Conservation (phyloP, 768 basidiomycete species). For the Clathrus columnatus region DNA sequence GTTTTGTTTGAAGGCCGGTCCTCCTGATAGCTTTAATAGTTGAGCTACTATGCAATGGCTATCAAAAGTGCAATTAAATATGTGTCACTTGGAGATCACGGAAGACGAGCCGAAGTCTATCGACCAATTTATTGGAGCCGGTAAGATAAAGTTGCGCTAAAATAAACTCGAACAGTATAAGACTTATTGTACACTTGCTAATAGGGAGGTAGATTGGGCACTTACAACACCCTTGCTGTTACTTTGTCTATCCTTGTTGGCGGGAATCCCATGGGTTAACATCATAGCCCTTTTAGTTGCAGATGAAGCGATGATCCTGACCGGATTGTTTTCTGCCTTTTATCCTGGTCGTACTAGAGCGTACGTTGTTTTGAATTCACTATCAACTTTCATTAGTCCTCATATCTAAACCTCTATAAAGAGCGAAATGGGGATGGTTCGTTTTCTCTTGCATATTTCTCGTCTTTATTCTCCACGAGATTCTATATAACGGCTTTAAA, state of each 20-base stretch:
- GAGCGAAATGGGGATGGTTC: conserved; percentile 10
- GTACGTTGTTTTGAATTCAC: conserved; percentile 1
- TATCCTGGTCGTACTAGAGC: neutral
- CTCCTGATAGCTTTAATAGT: neutral
- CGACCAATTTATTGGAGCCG: conserved; percentile 10
- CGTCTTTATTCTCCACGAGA: neutral
- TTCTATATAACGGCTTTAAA: conserved; percentile 1
- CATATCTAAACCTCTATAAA: neutral
- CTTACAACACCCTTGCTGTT: conserved; percentile 6
- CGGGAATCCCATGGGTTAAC: conserved; percentile 5
- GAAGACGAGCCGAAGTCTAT: neutral
- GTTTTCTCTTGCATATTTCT: conserved; percentile 4
- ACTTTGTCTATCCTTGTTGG: conserved; percentile 4
- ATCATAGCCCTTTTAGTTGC: conserved; percentile 1
- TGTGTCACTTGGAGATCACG: neutral
- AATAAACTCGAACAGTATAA: neutral
- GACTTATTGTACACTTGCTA: neutral
- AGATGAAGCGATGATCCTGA: neutral
- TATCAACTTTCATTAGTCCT: neutral
- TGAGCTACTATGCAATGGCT: conserved; percentile 10
- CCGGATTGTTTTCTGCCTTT: conserved; percentile 2
- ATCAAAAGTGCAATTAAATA: neutral
- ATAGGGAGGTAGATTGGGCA: conserved; percentile 6
- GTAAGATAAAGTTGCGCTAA: neutral
- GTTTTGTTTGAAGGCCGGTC: neutral